Evolutionary conservation across 192 early-diverging fungal genomes (phyloP).

Genomic region (Physocladia obscura): DNA sequence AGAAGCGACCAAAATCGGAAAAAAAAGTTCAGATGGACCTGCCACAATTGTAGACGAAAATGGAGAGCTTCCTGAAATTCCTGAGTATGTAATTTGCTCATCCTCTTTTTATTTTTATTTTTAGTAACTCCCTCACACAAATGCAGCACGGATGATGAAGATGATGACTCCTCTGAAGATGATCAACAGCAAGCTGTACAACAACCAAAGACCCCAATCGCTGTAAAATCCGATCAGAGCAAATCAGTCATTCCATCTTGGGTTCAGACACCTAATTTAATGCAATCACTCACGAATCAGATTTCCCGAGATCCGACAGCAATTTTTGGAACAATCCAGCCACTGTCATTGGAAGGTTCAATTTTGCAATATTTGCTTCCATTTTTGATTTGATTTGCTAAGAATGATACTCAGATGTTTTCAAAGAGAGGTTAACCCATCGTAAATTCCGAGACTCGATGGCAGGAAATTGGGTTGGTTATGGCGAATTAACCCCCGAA

Average conservation of each 20-base stretch:
- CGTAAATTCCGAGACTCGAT: conserved; percentile 30
- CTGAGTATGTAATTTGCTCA: conserved; percentile 17
- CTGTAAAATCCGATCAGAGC: background rate
- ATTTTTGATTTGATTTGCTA: no score
- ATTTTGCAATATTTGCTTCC: no score
- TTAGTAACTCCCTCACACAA: background rate
- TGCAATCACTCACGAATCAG: conserved; percentile 24
- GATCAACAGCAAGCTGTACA: background rate
- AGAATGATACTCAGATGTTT: conserved; percentile 33
- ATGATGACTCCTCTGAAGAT: conserved; percentile 4
- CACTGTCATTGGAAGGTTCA: conserved; percentile 31
- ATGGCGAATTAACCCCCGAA: conserved; percentile 24
- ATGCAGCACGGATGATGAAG: conserved; percentile 29
- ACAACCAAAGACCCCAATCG: background rate
- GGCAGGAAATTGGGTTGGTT: conserved; percentile 31
- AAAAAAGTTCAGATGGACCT: conserved; percentile 12
- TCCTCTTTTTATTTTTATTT: conserved; percentile 4
- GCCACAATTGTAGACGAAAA: conserved; percentile 37
- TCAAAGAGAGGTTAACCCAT: background rate
- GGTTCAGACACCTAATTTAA: conserved; percentile 31
- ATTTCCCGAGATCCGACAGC: conserved; percentile 22
- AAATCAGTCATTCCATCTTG: conserved; percentile 24
- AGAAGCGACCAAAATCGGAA: background rate
- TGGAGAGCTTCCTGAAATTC: conserved; percentile 36
- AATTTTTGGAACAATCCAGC: conserved; percentile 33